A percentile compares a stretch with the other conserved stretches of the same genome.
phyloP scores from a whole-genome alignment of 768 basidiomycete species.

The Trametes punicea region DNA sequence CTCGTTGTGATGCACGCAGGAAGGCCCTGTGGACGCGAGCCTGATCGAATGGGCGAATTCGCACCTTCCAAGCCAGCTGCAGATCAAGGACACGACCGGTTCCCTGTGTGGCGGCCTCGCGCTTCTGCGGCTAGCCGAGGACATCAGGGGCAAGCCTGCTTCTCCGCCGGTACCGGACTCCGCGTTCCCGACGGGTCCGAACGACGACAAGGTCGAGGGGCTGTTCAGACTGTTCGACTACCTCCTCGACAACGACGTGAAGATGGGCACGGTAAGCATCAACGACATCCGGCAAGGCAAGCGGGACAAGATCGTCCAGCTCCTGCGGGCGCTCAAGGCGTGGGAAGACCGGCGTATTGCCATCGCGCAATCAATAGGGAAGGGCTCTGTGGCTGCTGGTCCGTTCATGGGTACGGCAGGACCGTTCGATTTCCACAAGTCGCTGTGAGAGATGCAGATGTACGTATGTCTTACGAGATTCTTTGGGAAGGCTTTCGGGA shows the following conservation, averaged over 20 bases:
- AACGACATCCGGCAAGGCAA: conserved; percentile 88
- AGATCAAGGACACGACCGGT: conserved; percentile 44
- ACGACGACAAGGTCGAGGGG: conserved; percentile 82
- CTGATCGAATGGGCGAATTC: conserved; percentile 89
- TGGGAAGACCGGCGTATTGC: conserved; percentile 78
- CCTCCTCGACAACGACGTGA: conserved; percentile 86
- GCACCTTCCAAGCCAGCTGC: conserved; percentile 63
- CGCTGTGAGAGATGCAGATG: neutral
- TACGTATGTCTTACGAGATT: neutral
- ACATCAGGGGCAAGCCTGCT: conserved; percentile 61
- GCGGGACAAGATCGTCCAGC: conserved; percentile 74
- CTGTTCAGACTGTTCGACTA: conserved; percentile 90
- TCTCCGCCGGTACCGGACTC: conserved; percentile 75
- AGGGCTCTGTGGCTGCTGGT: conserved; percentile 25
- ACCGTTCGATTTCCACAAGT: conserved; percentile 4
- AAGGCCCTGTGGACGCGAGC: conserved; percentile 39
- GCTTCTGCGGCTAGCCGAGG: conserved; percentile 83
- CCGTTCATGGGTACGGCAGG: conserved; percentile 26
- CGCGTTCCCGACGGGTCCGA: conserved; percentile 64
- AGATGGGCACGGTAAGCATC: conserved; percentile 89
- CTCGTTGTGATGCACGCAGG: conserved; percentile 6
- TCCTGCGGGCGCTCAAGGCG: conserved; percentile 68
- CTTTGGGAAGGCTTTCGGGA: no score
- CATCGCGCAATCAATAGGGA: conserved; percentile 51
- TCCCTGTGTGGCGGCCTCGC: conserved; percentile 66